Evolutionary conservation across 768 basidiomycete species (phyloP), one percentile per base, ranked within the genome.

Genomic region (Kwoniella sp.): DNA sequence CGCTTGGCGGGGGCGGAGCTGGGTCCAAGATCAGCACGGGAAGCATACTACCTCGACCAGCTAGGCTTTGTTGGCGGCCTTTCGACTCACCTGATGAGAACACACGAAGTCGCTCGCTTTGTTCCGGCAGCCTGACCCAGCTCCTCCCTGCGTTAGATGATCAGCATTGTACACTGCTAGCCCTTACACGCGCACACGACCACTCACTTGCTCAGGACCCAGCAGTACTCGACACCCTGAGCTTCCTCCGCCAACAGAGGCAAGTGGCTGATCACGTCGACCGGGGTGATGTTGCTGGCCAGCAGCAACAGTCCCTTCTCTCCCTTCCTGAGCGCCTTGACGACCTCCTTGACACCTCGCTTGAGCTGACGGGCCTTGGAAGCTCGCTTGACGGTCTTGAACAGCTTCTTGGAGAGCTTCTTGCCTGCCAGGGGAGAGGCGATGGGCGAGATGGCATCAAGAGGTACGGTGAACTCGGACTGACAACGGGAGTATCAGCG

Each of bases 201-300:
- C 10, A 67, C 65, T 53, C 47, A 70, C 69, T 75, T 75, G 67
- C 71, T 72, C 50, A 71, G 53, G 8, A 75, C 70, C 74, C 74
- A 75, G 40, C 63, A 63, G 53, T 73, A 75, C 57, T 73, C 69
- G 19, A 75, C 73, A 48, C 71, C 71, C 22, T 29, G 79, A 9
- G 89, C 86, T 73, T 99, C 95, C 78, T 99, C 95, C 40, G 88
- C 86, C 70, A 99, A 79, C 9, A 96, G 79, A 5, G 95, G 95
- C 44, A 99, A 79, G 77, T 98, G 95, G 28, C 92, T 92, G 66
- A 98, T 91, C 62, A 99, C 95, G 77, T 99, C 95, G 67, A 98
- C 86, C 10, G 95, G 95, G 56, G 88, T 93, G 73, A 98, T 98
- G 76, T 98, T 93, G 32, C 87, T 91, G 3, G 95, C 95, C 53